Base-by-base conservation (phyloP, 306 rosid species). In the Ziziphus jujuba region DNA sequence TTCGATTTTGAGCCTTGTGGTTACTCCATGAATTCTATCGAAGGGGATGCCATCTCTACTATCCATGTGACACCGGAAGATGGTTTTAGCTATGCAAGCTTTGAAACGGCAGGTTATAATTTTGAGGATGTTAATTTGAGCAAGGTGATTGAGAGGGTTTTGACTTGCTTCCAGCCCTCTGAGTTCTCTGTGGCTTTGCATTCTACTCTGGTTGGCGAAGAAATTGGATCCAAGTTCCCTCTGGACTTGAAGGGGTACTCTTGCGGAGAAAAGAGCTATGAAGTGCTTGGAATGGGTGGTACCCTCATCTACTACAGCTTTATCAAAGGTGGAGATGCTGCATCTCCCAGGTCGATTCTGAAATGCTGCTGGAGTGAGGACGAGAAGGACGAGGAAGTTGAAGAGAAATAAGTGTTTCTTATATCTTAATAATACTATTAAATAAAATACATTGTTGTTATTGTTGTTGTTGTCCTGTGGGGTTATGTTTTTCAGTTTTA, bases 1-100 rank as follows among this genome's bases (percentile, higher is more conserved):
- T 93, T 88, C 36, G 97, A 93, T 73, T 93, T 93, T 45, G 97
- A 93, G 12, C 99, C 99, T 0, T 93, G 99, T 56, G 99, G 99
- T 0, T 93, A 90, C 70, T 93, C 99, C 7, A 93, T 93, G 99
- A 93, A 93, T 59, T 87, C 86, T 5, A 84, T 93, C 1, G 97
- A 93, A 74, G 95, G 87, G 6, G 74, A 71, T 55, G 99, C 97
- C 17, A 67, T 90, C 54, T 93, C 97, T 35, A 93, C 99, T 0
- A 87, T 93, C 77, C 99, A 93, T 56, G 87, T 93, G 17, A 93
- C 97, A 8, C 99, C 97, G 0, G 99, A 93, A 84, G 99, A 93
- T 45, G 97, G 97, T 25, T 93, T 93, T 80, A 93, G 99, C 40
- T 93, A 90, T 66, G 95, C 99, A 12, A 93, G 99, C 62, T 93